Base-by-base conservation (phyloP, 1,284 basidiomycete genomes). In the Fomitopsis pinicola region DNA sequence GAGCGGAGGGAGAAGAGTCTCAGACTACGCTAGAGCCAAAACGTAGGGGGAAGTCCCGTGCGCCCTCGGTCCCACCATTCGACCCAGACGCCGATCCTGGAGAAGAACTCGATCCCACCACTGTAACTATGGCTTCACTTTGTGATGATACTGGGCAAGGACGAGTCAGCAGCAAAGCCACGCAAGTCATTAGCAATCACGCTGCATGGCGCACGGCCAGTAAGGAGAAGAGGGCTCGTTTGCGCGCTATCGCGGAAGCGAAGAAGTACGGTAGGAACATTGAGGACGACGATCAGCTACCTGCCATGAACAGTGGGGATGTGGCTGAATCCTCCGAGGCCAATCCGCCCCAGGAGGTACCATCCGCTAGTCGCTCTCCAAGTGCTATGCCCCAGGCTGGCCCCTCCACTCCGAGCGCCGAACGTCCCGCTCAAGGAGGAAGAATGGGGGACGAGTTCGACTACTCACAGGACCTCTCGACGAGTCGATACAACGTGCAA, bases 401-500 rank as follows among this genome's bases (percentile, higher is more conserved):
- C 26, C 40, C 62, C 10, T 57, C 54, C 35, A 40, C 62, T 3
- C n/a, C 59, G 1, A 50, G 33, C n/a, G 30, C 46, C 12, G 38
- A 33, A 5, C 42, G 48, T n/a, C 58, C 57, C 5, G 60, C 57
- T 22, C 58, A 54, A 1, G 67, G 67, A 22, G 64, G 60, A 14
- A 64, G 57, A 15, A 57, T 57, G 19, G 62, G 58, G 6, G 80
- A 81, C 50, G 87, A 81, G 17, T 91, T 90, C 64, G 88, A 91
- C 67, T 92, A 92, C 68, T 76, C 80, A 5, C 79, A 89, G 69
- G 72, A 81, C 42, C 67, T 91, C 65, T 72, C 84, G 5, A 83
- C 86, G 2, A 89, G 85, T 67, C 83, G 85, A n/a, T 91, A 82
- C 69, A 92, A 86, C 64, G 89, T 90, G 12, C 91, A 92, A 74